These are phyloP conservation scores for Barbarea vulgaris DNA, from an alignment of 345 rosid species.

Conservation along the genomic window DNA sequence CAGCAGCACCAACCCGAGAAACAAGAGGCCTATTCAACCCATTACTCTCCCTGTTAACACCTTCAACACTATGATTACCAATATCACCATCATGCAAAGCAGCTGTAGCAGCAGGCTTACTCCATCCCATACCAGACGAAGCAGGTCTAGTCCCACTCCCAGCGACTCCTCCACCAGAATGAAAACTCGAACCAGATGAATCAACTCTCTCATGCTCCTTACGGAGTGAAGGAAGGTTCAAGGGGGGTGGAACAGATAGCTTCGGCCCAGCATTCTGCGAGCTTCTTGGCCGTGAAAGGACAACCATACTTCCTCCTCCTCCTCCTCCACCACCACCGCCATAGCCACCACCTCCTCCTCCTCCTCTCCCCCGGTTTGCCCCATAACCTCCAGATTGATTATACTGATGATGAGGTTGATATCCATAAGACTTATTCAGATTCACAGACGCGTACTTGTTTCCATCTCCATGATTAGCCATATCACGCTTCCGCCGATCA, in stretches of 20 bases:
- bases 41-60: slow-evolving; percentile 48
- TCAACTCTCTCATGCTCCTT: slow-evolving; percentile 92
- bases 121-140: slow-evolving; percentile 90
- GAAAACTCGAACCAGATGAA: slow-evolving; percentile 60
- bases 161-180: slow-evolving; percentile 64
- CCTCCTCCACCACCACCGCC: slow-evolving; percentile 48
- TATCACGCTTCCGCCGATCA: slow-evolving; percentile 58
- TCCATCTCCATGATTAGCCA: slow-evolving; percentile 93
- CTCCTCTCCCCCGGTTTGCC: slow-evolving; percentile 50
- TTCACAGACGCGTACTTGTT: slow-evolving; percentile 81
- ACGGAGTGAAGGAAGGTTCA: slow-evolving; percentile 91
- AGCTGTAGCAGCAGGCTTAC: slow-evolving; percentile 61
- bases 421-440: slow-evolving; percentile 91
- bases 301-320: slow-evolving; percentile 81
- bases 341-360: slow-evolving; percentile 42
- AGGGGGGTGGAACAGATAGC: slow-evolving; percentile 99
- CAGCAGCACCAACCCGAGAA: slow-evolving; percentile 47
- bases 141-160: slow-evolving; percentile 77
- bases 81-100: slow-evolving; percentile 51
- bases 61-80: slow-evolving; percentile 46
- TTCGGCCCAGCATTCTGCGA: slow-evolving; percentile 88
- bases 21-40: slow-evolving; percentile 57
- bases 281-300: slow-evolving; percentile 90
- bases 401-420: slow-evolving; percentile 53
- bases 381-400: slow-evolving; percentile 54